Evolutionary conservation across 352 stramenopile species (phyloP), one percentile per base, ranked within the genome.

Genomic region (Globisporangium orthogonon): DNA sequence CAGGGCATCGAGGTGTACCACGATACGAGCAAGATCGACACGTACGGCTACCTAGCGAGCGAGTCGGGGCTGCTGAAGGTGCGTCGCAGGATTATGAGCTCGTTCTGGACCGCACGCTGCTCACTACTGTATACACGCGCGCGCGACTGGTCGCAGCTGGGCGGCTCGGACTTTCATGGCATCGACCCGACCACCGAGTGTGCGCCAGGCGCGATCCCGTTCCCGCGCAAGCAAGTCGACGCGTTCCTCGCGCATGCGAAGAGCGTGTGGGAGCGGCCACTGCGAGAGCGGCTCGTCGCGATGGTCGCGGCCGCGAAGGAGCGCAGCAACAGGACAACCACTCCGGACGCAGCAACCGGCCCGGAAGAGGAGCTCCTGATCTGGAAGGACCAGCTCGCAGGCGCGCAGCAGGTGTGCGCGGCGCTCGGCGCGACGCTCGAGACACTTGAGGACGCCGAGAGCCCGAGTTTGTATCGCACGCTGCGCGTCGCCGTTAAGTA

Each of bases 1-100:
- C 57, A 94, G 78, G 84, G 84, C 35, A 63, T 94, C 15, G 84
- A 94, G 46, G 84, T 94, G 29, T 94, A 87, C 54, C 81, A 92
- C 55, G 83, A 92, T 53, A 76, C 65, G 11, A 73, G 66, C 55
- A 94, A 91, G 63, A 88, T 94, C 57, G 78, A 92, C 59, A 77
- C 87, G 65, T 94, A 94, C 64, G 79, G 82, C 9, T 65, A 64
- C 7, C 66, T 91, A 23, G 84, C 84, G n/a, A 81, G 69, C 30
- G 84, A 94, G 64, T 90, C 77, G 17, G 62, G 70, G 2, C 62
- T 94, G 10, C 62, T 94, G 29, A 86, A 75, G 65, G 81, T 91
- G 65, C 46, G 71, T 9, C 17, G 13, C 41, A 35, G 39, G 23
- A 23, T 37, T 51, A 35, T 23, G n/a, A 35, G 4, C 7, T 39